Conservation (phyloP, 352 stramenopile genomes). For the Globisporangium polare region DNA sequence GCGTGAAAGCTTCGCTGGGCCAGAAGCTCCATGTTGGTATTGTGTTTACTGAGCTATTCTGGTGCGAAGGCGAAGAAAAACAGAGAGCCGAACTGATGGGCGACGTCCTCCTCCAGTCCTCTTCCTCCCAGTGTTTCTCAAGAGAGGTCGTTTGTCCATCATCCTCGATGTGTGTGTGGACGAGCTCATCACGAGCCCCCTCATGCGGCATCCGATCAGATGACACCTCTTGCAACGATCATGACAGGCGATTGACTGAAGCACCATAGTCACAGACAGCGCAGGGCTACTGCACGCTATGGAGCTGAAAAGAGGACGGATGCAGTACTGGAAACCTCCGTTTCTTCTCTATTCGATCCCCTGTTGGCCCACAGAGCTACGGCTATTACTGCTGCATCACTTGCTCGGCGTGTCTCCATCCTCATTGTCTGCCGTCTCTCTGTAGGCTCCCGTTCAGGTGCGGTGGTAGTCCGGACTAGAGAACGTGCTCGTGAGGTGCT, state of each 20-base stretch:
- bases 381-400: constrained; percentile 1
- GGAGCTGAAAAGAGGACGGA: background rate
- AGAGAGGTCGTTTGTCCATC: background rate
- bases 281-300: background rate
- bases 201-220: no score
- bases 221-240: no score
- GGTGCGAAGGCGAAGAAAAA: background rate
- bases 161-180: background rate
- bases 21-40: background rate
- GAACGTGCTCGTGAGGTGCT: constrained; percentile 56
- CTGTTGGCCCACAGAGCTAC: background rate
- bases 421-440: constrained; percentile 3
- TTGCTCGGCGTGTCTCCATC: background rate
- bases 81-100: background rate
- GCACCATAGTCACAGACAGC: background rate
- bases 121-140: background rate
- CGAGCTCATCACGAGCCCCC: background rate
- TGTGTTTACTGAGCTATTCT: background rate
- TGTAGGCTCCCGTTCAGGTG: constrained; percentile 9
- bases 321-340: background rate
- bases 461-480: constrained; percentile 68
- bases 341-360: constrained; percentile 7
- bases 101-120: background rate
- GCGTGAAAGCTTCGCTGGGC: background rate
- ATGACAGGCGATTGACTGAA: no score